Percentiles rank a stretch among this genome's conserved stretches.
phyloP scores from a whole-genome alignment of 75 land plant species.

The Sequoiadendron giganteum region DNA sequence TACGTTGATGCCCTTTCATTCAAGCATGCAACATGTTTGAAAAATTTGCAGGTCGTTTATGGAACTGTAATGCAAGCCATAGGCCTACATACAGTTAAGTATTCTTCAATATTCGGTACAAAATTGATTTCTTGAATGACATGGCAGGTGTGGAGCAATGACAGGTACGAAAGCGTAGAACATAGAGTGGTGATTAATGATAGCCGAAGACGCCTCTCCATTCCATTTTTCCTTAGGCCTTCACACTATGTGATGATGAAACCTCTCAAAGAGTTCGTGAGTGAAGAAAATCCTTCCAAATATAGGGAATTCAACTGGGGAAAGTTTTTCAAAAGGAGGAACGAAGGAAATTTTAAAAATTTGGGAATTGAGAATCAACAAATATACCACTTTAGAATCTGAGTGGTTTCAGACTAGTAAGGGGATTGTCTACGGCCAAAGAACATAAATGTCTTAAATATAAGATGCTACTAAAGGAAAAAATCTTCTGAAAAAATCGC shows the following conservation, averaged over 20 bases:
- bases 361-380: not conserved
- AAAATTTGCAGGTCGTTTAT: not conserved
- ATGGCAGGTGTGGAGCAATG: conserved; percentile 79
- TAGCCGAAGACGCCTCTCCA: conserved; percentile 16
- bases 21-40: too few relatives aligned
- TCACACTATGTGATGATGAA: not conserved
- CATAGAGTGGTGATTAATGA: conserved; percentile 71
- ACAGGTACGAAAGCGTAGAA: conserved; percentile 68
- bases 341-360: not conserved
- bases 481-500: too few relatives aligned
- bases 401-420: not conserved
- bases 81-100: too few relatives aligned
- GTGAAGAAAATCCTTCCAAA: conserved; percentile 40
- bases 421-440: too few relatives aligned
- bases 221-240: not conserved
- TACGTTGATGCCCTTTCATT: not conserved
- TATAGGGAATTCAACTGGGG: conserved; percentile 63
- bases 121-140: not conserved
- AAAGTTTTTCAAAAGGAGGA: not conserved
- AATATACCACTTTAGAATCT: not conserved
- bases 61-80: too few relatives aligned
- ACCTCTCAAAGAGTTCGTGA: conserved; percentile 19
- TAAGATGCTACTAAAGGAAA: too few relatives aligned
- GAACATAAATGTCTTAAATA: too few relatives aligned
- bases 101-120: too few relatives aligned